Base-by-base conservation (phyloP, 2,329 filamentous ascomycete species). In the Aureobasidium sp. region DNA sequence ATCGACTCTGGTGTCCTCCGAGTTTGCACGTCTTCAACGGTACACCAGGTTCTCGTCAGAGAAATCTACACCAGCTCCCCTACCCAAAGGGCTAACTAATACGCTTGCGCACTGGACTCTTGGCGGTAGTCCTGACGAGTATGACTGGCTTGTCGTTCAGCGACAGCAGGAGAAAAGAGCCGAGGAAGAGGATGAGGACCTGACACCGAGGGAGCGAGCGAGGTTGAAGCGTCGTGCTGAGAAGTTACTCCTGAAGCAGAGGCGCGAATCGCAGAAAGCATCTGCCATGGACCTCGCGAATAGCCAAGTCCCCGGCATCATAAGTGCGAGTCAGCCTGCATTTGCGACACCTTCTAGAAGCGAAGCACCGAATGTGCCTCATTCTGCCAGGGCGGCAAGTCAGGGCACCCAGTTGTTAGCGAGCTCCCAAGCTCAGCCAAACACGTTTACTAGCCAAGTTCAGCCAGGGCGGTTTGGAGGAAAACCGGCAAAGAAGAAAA, bases 31-130 rank as follows among this genome's bases (percentile, higher is more conserved):
- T 4, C 68, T 80, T 2, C 69, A 69, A 44, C 72, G 69, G 51
- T 73, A 76, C 66, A 72, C 76, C 2, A 67, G 66, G 0, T 73
- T 77, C 51, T 66, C 65, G 7, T 15, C 62, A 3, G 37, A 58
- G 36, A 72, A 72, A 44, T 66, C 64, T 29, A 63, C 62, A 37
- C 66, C 63, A 0, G 44, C 67, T 0, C 61, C 62, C 25, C 65
- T 77, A 0, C 68, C 73, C 0, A 69, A 71, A 15, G 70, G 67
- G 17, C 67, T 78, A 5, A 68, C 66, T 25, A 70, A 72, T 44
- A 64, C 79, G 17, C 70, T 79, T 6, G 66, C 70, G 36, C 78
- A 79, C 61, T 80, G 78, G 78, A 64, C 69, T 9, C 42, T 69
- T 1, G 76, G 74, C 27, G 63, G 66, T 4, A 73, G 78, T 56